These are phyloP conservation scores for Tetrapyrgos nigripes DNA, from an alignment of 1,284 basidiomycete genomes.

Conservation along the genomic window DNA sequence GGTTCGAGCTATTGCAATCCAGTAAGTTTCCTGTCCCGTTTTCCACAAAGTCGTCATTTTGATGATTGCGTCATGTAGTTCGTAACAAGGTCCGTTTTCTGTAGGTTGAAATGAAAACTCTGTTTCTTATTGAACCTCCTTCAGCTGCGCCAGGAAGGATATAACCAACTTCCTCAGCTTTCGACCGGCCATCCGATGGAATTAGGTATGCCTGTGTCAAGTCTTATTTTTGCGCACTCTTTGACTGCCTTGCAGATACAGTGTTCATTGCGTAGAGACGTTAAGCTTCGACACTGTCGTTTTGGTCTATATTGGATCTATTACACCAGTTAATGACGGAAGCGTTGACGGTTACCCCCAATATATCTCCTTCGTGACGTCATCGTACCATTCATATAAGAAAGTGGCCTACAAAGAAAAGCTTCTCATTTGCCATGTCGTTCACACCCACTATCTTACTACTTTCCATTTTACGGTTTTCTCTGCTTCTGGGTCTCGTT, in stretches of 20 bases:
- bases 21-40: conserved; percentile 3
- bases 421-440: neutral
- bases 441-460: neutral
- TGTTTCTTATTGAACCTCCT: neutral
- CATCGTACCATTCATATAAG: neutral
- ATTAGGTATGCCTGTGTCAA: neutral
- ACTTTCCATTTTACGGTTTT: neutral
- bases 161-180: conserved; percentile 11
- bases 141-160: conserved; percentile 10
- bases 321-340: neutral
- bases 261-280: conserved; percentile 5
- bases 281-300: neutral
- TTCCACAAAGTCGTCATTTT: neutral
- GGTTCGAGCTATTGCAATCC: conserved; percentile 8
- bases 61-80: neutral
- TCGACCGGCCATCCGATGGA: conserved; percentile 14
- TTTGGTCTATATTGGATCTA: neutral
- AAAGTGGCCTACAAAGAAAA: neutral
- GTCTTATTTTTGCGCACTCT: neutral
- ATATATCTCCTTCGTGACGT: neutral
- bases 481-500: neutral
- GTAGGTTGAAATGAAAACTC: neutral
- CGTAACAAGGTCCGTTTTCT: conserved; percentile 6
- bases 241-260: neutral
- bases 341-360: neutral